phyloP scores from a whole-genome alignment of 345 rosid genomes.

The Cardamine chenopodiifolia region DNA sequence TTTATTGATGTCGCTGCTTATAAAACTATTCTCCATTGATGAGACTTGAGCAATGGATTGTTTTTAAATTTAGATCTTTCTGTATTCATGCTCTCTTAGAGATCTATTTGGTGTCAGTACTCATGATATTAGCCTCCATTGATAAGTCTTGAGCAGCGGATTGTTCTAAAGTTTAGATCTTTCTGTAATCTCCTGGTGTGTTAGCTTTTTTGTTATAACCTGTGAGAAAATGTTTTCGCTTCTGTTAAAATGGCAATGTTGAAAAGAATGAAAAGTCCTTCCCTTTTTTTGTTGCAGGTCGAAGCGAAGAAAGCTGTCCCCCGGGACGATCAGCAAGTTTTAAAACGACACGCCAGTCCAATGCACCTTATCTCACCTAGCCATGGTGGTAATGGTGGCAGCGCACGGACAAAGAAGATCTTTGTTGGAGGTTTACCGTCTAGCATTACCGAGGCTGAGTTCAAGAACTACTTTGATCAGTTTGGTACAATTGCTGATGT shows the following conservation, averaged over 20 bases:
- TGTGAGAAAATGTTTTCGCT: conserved; percentile 9
- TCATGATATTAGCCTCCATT: background rate
- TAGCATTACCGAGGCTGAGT: conserved; percentile 67
- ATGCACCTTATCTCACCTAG: conserved; percentile 48
- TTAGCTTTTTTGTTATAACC: conserved; percentile 7
- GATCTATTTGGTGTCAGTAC: background rate
- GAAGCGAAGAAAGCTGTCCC: conserved; percentile 98
- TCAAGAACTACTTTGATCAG: conserved; percentile 84
- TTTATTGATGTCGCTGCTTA: background rate
- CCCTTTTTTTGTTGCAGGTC: conserved; percentile 53
- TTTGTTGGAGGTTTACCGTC: conserved; percentile 94
- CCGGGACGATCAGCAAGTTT: conserved; percentile 79
- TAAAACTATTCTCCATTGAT: background rate
- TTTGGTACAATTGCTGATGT: conserved; percentile 86
- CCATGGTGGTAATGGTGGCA: conserved; percentile 57
- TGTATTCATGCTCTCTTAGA: background rate
- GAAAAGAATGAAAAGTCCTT: background rate
- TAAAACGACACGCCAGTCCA: conserved; percentile 54
- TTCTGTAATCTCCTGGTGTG: background rate
- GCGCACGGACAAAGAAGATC: conserved; percentile 73
- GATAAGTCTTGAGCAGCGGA: background rate
- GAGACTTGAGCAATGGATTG: background rate
- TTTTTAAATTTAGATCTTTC: background rate
- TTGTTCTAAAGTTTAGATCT: conserved; percentile 3
- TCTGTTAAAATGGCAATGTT: conserved; percentile 1